Evolutionary conservation across 1,284 basidiomycete species (phyloP).

Genomic region (Ganoderma sinense): DNA sequence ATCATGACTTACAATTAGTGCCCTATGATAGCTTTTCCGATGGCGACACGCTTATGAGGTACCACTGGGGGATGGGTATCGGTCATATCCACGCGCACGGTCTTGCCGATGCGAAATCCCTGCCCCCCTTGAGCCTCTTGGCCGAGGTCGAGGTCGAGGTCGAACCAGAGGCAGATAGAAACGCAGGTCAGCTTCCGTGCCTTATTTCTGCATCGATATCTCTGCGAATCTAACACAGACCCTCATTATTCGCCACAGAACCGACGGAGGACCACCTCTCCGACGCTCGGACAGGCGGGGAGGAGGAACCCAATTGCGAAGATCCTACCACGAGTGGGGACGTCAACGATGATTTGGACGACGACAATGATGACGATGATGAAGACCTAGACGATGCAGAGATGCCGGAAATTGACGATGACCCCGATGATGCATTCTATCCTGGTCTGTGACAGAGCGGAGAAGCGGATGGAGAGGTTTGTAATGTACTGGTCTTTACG

Average conservation of each 20-base stretch:
- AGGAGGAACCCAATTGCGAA: neutral
- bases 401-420: neutral
- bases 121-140: neutral
- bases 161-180: neutral
- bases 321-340: neutral
- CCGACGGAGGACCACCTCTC: no score
- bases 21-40: conserved; percentile 1
- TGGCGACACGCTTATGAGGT: conserved; percentile 8
- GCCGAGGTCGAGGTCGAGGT: neutral
- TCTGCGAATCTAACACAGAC: neutral
- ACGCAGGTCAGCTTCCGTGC: neutral
- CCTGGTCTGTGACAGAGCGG: neutral
- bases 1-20: neutral
- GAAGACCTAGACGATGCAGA: neutral
- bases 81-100: conserved; percentile 8
- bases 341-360: neutral
- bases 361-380: neutral
- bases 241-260: neutral
- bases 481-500: neutral
- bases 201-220: no score
- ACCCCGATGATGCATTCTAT: neutral
- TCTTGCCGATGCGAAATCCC: neutral
- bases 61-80: conserved; percentile 12
- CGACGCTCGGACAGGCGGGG: no score
- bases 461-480: no score